Percentiles rank a stretch among this genome's conserved stretches.
Conservation (phyloP, 306 rosid species). For the Casuarina glauca region DNA sequence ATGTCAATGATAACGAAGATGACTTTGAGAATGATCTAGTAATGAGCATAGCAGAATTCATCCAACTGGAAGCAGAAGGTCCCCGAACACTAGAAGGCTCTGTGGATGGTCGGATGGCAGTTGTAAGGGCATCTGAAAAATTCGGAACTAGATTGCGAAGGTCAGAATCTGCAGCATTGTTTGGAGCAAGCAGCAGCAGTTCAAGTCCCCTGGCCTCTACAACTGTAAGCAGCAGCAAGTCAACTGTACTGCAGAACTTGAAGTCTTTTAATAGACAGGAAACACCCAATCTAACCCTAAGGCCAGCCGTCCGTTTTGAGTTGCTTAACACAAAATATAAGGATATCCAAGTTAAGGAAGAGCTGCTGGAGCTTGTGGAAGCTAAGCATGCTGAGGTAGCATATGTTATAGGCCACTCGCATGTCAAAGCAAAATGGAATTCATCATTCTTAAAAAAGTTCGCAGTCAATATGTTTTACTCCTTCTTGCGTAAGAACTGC, state of each 20-base stretch:
- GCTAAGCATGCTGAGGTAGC: constrained; percentile 85
- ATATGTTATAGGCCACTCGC: constrained; percentile 76
- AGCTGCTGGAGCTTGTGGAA: constrained; percentile 79
- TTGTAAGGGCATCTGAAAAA: constrained; percentile 78
- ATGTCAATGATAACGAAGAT: constrained; percentile 48
- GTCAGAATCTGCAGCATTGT: constrained; percentile 48
- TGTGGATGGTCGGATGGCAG: constrained; percentile 79
- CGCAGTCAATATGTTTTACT: constrained; percentile 62
- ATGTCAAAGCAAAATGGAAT: constrained; percentile 69
- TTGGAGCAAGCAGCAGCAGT: constrained; percentile 48
- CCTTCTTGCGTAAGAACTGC: constrained; percentile 83
- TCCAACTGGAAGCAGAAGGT: constrained; percentile 92
- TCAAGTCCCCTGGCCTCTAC: constrained; percentile 36
- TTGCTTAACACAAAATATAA: constrained; percentile 53
- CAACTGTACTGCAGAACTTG: constrained; percentile 59
- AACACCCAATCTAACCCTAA: constrained; percentile 51
- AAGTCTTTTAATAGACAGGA: constrained; percentile 76
- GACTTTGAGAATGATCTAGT: constrained; percentile 87
- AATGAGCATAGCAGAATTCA: constrained; percentile 91
- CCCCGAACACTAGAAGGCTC: constrained; percentile 53
- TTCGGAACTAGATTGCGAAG: constrained; percentile 68
- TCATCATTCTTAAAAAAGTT: constrained; percentile 65
- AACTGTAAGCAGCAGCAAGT: constrained; percentile 62
- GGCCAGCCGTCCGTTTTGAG: constrained; percentile 55
- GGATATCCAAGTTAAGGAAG: constrained; percentile 68